Conservation (phyloP, 2,329 filamentous ascomycete species). For the Xenoacremonium recifei region DNA sequence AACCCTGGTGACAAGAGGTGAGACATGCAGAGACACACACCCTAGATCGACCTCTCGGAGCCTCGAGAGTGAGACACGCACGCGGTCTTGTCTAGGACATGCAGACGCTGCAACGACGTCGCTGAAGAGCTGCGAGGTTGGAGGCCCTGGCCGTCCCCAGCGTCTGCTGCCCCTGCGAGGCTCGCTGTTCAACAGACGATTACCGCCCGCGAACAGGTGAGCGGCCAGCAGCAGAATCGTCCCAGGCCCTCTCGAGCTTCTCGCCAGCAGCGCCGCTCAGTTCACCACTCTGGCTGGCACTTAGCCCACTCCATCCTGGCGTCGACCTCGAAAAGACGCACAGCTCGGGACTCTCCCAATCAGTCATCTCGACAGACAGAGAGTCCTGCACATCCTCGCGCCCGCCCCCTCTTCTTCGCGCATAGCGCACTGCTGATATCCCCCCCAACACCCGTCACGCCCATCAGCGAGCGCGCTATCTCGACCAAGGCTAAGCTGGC, state of each 20-base stretch:
- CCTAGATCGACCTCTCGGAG: conserved; percentile 35
- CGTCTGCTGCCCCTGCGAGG: too few species aligned
- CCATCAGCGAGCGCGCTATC: conserved; percentile 5
- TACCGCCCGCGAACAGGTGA: too few species aligned
- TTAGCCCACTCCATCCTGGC: too few species aligned
- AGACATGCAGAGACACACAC: conserved; percentile 26
- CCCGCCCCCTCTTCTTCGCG: conserved; percentile 8
- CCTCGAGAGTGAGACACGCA: conserved; percentile 35
- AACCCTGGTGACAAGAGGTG: conserved; percentile 9
- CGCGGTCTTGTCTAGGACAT: conserved; percentile 35
- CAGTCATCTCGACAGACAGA: conserved; percentile 8
- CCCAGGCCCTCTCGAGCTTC: too few species aligned
- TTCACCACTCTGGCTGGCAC: too few species aligned
- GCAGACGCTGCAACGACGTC: conserved; percentile 20
- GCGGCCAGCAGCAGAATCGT: too few species aligned
- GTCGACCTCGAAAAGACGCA: too few species aligned
- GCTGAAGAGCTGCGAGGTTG: conserved; percentile 9
- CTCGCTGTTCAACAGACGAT: too few species aligned
- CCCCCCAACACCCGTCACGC: conserved; percentile 10
- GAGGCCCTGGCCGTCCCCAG: neutral
- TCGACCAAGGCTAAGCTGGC: conserved; percentile 17
- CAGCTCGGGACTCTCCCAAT: conserved; percentile 2
- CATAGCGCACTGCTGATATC: conserved; percentile 1
- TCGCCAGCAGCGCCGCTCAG: too few species aligned
- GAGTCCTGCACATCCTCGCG: conserved; percentile 7